phyloP scores from a whole-genome alignment of 1,139 yeast genomes.

The Dujonia santamariae region DNA sequence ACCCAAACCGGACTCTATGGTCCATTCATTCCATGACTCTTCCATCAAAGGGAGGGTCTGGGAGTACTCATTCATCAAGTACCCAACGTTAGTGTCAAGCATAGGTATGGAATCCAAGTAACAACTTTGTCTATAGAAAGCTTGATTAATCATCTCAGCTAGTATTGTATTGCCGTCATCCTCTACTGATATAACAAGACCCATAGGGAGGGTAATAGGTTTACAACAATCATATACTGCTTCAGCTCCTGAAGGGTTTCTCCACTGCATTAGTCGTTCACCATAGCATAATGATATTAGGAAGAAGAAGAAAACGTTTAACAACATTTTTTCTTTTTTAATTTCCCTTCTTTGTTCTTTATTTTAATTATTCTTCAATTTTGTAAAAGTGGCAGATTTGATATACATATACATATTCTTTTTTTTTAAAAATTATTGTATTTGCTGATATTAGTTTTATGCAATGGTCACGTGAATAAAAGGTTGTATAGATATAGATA shows the following conservation, averaged over 20 bases:
- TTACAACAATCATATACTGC: conserved; percentile 32
- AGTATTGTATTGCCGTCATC: conserved; percentile 12
- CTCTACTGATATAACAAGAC: conserved; percentile 32
- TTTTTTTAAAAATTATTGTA: no score
- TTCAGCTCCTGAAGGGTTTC: conserved; percentile 23
- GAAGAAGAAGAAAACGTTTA: no score
- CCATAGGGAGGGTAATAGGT: conserved; percentile 27
- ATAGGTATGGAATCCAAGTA: conserved; percentile 37
- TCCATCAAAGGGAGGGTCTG: conserved; percentile 37
- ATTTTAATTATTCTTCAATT: no score
- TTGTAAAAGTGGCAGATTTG: no score
- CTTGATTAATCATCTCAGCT: conserved; percentile 20
- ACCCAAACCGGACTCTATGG: conserved; percentile 31
- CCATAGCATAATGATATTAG: no score
- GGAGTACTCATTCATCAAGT: conserved; percentile 24
- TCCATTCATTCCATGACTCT: conserved; percentile 40
- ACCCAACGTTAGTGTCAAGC: conserved; percentile 39
- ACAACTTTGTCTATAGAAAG: conserved; percentile 36
- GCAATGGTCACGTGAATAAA: no score
- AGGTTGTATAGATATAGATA: no score
- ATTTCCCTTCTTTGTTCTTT: no score
- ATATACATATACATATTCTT: no score
- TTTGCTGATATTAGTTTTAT: no score
- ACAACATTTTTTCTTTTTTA: no score
- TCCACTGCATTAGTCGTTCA: conserved; percentile 35